Evolutionary conservation across 1,139 yeast genomes (phyloP).

Genomic region (Saccharomyces hybrid): DNA sequence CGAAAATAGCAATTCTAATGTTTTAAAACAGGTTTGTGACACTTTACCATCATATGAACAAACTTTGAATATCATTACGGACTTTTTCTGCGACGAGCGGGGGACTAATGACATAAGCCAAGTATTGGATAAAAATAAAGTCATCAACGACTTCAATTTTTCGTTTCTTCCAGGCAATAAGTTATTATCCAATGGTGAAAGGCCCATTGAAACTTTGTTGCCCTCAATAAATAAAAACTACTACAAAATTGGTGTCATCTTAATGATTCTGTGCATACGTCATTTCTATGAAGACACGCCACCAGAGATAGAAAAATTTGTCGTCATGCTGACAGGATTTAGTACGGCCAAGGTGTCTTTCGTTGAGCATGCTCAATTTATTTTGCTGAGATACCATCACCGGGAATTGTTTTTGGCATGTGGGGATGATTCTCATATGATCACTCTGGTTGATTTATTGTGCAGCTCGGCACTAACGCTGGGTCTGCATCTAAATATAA

Average conservation of each 20-base stretch:
- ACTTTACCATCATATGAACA: slow-evolving; percentile 22
- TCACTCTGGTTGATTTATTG: slow-evolving; percentile 19
- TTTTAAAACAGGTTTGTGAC: slow-evolving; percentile 13
- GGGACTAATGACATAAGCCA: slow-evolving; percentile 14
- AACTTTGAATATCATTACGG: slow-evolving; percentile 9
- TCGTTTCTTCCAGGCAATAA: slow-evolving; percentile 13
- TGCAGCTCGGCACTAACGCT: slow-evolving; percentile 25
- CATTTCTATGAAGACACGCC: slow-evolving; percentile 17
- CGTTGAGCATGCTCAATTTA: slow-evolving; percentile 13
- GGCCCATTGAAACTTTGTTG: slow-evolving; percentile 9
- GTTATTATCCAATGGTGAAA: slow-evolving; percentile 7
- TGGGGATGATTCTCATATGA: slow-evolving; percentile 27
- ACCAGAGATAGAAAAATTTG: slow-evolving; percentile 13
- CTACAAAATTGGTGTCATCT: slow-evolving; percentile 22
- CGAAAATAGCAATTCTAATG: background rate
- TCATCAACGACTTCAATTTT: slow-evolving; percentile 17
- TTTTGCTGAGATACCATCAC: slow-evolving; percentile 14
- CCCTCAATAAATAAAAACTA: slow-evolving; percentile 18
- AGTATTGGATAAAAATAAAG: slow-evolving; percentile 20
- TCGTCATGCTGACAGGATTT: slow-evolving; percentile 13
- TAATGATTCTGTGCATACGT: slow-evolving; percentile 19
- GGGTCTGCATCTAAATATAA: slow-evolving; percentile 31
- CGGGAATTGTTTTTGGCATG: slow-evolving; percentile 16
- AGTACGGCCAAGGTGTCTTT: slow-evolving; percentile 11
- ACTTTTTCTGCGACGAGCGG: slow-evolving; percentile 15